phyloP scores from a whole-genome alignment of 179 eudicot genomes.

The Silene vulgaris region DNA sequence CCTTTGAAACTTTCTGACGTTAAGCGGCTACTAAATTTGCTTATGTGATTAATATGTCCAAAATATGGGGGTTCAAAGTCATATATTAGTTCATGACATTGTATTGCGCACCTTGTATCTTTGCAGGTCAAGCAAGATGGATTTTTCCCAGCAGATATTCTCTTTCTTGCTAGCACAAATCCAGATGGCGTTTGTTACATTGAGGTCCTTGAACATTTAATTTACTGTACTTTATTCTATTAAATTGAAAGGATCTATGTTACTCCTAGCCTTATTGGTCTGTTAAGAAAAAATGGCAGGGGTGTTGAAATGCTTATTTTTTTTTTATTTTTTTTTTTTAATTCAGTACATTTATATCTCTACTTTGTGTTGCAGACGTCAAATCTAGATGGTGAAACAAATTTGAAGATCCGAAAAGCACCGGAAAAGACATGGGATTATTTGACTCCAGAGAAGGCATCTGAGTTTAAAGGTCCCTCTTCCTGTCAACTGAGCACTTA shows the following conservation, averaged over 20 bases:
- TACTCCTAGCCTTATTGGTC: neutral
- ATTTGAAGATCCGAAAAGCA: conserved; percentile 95
- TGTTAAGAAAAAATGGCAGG: neutral
- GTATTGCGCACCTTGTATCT: neutral
- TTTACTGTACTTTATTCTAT: neutral
- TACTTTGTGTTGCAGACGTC: conserved; percentile 58
- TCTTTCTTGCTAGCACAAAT: conserved; percentile 90
- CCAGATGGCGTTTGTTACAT: conserved; percentile 66
- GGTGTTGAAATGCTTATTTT: neutral
- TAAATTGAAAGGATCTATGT: neutral
- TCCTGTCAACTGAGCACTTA: conserved; percentile 5
- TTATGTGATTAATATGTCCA: neutral
- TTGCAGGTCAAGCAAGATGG: conserved; percentile 87
- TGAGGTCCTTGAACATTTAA: conserved; percentile 16
- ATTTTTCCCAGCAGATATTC: conserved; percentile 85
- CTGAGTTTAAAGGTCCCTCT: conserved; percentile 71
- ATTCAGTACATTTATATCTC: conserved; percentile 17
- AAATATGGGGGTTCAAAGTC: neutral
- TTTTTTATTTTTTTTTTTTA: neutral
- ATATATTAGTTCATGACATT: neutral
- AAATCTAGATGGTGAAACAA: conserved; percentile 98
- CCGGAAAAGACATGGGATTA: conserved; percentile 96
- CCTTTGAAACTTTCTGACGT: neutral
- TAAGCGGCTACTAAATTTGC: neutral
- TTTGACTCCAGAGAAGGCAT: conserved; percentile 64